Conservation (phyloP, 129 eudicot species). For the Flaveria robusta region DNA sequence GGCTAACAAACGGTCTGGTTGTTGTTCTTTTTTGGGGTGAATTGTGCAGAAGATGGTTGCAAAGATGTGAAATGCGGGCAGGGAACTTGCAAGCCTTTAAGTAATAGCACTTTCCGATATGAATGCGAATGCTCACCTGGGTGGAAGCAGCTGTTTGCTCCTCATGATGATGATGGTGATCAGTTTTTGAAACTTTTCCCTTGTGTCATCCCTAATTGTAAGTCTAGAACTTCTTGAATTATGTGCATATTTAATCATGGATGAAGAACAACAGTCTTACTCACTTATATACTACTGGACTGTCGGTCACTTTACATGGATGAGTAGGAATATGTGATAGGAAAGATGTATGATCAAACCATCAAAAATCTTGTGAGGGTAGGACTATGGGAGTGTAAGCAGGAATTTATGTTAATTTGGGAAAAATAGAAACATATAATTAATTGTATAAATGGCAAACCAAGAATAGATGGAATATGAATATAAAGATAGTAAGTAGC, state of each 20-base stretch:
- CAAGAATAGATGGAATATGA: neutral
- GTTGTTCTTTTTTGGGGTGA: neutral
- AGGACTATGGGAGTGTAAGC: too few relatives aligned
- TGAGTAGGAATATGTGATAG: too few relatives aligned
- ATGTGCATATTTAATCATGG: neutral
- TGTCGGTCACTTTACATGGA: too few relatives aligned
- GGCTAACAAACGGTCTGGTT: neutral
- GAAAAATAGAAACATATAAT: too few relatives aligned
- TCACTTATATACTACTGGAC: neutral
- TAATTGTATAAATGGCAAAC: too few relatives aligned
- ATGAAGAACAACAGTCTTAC: neutral
- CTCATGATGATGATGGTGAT: conserved; percentile 32
- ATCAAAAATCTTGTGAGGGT: too few relatives aligned
- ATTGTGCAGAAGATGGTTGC: conserved; percentile 51
- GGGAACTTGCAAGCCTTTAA: conserved; percentile 65
- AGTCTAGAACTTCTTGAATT: conserved; percentile 15
- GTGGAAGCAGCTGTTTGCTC: conserved; percentile 60
- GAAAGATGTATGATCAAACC: too few relatives aligned
- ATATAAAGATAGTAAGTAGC: neutral
- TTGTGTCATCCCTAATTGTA: conserved; percentile 86
- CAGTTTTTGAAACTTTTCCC: conserved; percentile 51
- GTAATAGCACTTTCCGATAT: conserved; percentile 42
- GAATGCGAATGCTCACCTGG: conserved; percentile 75
- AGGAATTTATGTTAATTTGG: too few relatives aligned
- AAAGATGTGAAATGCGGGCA: conserved; percentile 66